A percentile compares a stretch with the other conserved stretches of the same genome.
Conservation (phyloP, 768 basidiomycete species). For the Tricholoma bakamatsutake region DNA sequence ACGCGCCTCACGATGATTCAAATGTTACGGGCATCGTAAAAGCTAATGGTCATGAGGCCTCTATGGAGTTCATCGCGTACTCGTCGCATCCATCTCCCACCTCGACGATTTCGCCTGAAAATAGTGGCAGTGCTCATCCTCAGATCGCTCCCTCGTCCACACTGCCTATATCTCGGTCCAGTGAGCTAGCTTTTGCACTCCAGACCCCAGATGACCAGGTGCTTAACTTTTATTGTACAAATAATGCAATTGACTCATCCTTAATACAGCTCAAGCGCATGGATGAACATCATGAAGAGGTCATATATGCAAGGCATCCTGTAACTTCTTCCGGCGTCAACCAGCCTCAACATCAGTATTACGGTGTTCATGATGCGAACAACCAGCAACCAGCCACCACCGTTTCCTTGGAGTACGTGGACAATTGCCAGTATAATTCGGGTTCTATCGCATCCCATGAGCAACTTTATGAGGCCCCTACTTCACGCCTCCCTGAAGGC, state of each 20-base stretch:
- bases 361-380: constrained; percentile 8
- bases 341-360: constrained; percentile 10
- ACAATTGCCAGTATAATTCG: constrained; percentile 10
- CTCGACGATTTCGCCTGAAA: constrained; percentile 36
- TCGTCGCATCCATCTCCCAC: constrained; percentile 32
- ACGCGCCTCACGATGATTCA: constrained; percentile 15
- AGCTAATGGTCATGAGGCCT: constrained; percentile 4
- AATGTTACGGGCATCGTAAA: constrained; percentile 6
- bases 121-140: constrained; percentile 24
- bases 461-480: constrained; percentile 4
- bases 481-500: constrained; percentile 9
- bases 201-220: constrained; percentile 25
- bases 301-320: background rate
- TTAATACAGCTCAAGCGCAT: background rate
- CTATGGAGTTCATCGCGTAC: constrained; percentile 6
- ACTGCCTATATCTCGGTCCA: constrained; percentile 27
- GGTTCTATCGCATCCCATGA: background rate
- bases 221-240: background rate
- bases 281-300: background rate
- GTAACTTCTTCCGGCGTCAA: constrained; percentile 1
- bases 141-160: constrained; percentile 14
- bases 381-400: constrained; percentile 4
- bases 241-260: background rate
- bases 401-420: constrained; percentile 8
- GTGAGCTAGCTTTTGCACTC: constrained; percentile 31